Evolutionary conservation across 2,329 filamentous ascomycete species (phyloP).

Genomic region (Colletotrichum somersetense): DNA sequence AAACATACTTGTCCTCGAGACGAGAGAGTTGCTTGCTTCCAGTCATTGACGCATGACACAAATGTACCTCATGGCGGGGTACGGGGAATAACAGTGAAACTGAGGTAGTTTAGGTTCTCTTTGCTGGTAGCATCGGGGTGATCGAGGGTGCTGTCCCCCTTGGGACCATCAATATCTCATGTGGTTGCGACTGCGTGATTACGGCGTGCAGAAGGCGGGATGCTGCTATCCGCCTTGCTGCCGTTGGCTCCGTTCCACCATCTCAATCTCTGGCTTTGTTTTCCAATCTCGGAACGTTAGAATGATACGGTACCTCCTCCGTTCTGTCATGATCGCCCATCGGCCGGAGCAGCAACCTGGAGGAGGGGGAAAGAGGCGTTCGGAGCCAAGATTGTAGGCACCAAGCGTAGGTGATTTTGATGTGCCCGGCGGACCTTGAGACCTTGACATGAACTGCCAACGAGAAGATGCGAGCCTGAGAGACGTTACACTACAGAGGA

Average conservation of each 20-base stretch:
- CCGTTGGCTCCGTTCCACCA: constrained; percentile 2
- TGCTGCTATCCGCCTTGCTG: constrained; percentile 10
- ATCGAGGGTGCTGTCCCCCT: background rate
- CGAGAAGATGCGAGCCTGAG: background rate
- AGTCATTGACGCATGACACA: constrained; percentile 3
- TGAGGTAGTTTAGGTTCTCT: background rate
- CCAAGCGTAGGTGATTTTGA: background rate
- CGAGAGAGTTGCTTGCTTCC: constrained; percentile 10
- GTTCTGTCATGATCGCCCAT: background rate
- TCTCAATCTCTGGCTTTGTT: constrained; percentile 22
- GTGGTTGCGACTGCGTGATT: constrained; percentile 23
- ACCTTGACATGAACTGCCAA: constrained; percentile 16
- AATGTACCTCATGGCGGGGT: constrained; percentile 3
- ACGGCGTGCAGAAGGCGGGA: constrained; percentile 24
- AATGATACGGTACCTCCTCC: background rate
- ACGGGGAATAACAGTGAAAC: background rate
- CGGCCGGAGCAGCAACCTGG: constrained; percentile 13
- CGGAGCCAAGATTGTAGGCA: constrained; percentile 1
- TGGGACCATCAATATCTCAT: constrained; percentile 4
- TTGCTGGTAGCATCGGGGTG: constrained; percentile 12
- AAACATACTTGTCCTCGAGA: constrained; percentile 20
- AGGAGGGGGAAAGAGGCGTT: background rate
- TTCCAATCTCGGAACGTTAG: background rate
- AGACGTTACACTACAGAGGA: constrained; percentile 12
- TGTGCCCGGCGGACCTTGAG: constrained; percentile 4